Base-by-base conservation (phyloP, 257 asterid genomes). In the Nemophila menziesii region DNA sequence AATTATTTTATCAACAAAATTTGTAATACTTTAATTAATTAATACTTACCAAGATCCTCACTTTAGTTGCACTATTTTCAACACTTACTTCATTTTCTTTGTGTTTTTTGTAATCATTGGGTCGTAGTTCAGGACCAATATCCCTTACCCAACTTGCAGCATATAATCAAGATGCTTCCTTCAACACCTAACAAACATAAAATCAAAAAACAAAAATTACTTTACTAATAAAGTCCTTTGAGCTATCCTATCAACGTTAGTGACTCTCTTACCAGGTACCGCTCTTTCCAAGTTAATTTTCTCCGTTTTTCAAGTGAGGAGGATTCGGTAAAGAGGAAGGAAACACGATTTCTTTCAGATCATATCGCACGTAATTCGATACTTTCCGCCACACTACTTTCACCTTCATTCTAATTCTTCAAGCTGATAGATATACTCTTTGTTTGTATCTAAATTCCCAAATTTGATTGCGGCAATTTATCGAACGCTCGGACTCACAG, bases 141-240 rank as follows among this genome's bases (percentile, higher is more conserved):
- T 85, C 96, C 67, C 99, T 67, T 16, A 77, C 86, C 99, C 96
- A 85, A 63, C 96, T 85, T 21, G 87, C 94, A n/a, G 56, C 78
- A 55, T 90, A 85, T 6, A 81, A 78, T 51, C 92, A 65, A 37
- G 74, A 72, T 7, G 96, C 92, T 73, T 81, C 83, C 74, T 85
- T 85, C 67, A 90, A 53, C 56, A 81, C 79, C 97, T 87, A 61
- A 46, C 39, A 13, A 48, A 37, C 20, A 43, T 37, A 48, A 13
- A 13, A n/a, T n/a, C 1, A 6, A 34, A 42, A 19, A 44, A 16
- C 23, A 15, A 5, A 13, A 9, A 20, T 23, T 10, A 40, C 22
- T 40, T n/a, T 16, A 22, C 44, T 5, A 40, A 40, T 15, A 16
- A 40, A 4, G 11, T 16, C 10, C 2, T 5, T 0, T 1, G 2